phyloP scores from a whole-genome alignment of 306 rosid species.

The Argentina anserina region DNA sequence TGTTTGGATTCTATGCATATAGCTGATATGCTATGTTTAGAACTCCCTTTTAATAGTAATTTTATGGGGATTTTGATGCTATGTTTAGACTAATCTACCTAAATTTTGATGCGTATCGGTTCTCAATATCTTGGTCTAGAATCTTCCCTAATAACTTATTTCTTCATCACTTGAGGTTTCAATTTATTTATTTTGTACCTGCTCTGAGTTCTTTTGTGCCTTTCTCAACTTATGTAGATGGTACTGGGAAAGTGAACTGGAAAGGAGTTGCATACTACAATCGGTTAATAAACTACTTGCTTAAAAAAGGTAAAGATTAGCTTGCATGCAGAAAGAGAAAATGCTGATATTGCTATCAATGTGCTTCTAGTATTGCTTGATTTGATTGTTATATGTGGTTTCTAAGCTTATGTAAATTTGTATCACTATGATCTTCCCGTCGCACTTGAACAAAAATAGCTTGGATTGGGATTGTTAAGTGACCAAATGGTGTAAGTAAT shows the following conservation, averaged over 20 bases:
- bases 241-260: conserved; percentile 82
- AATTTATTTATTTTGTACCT: neutral
- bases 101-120: conserved; percentile 90
- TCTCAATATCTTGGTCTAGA: conserved; percentile 96
- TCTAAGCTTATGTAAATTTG: neutral
- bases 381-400: neutral
- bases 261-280: conserved; percentile 92
- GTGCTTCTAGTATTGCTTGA: neutral
- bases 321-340: neutral
- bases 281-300: conserved; percentile 65
- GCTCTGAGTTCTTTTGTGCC: neutral
- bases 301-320: conserved; percentile 52
- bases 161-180: neutral
- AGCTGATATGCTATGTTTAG: no score
- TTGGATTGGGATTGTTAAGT: conserved; percentile 64
- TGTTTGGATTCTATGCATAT: no score
- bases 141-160: conserved; percentile 77
- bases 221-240: conserved; percentile 43
- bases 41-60: no score
- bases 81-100: no score
- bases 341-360: neutral
- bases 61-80: no score
- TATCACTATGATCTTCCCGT: neutral
- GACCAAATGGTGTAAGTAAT: conserved; percentile 72
- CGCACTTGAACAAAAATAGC: conserved; percentile 60